Conservation (phyloP, 768 basidiomycete genomes). For the Boletellus sp. region DNA sequence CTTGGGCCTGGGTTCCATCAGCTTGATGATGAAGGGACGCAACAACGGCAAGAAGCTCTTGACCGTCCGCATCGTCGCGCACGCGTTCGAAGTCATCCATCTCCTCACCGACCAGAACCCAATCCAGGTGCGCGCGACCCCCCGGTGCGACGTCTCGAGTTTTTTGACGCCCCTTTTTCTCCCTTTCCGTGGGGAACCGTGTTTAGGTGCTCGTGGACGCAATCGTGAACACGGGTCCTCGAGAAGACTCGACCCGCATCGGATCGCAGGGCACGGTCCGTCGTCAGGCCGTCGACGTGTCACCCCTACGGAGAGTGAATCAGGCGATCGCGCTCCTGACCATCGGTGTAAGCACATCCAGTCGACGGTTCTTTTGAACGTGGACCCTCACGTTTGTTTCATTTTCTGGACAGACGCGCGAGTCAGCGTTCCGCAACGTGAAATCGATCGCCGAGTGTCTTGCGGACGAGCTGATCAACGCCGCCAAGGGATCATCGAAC, state of each 20-base stretch:
- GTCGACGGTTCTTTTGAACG: not conserved
- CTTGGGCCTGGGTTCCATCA: constrained; percentile 24
- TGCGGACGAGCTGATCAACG: constrained; percentile 99
- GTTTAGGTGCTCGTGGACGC: constrained; percentile 89
- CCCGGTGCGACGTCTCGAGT: too few species aligned
- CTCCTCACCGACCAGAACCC: constrained; percentile 99
- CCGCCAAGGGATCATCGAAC: constrained; percentile 99
- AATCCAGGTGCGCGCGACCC: constrained; percentile 69
- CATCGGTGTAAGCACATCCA: constrained; percentile 69
- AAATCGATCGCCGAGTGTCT: constrained; percentile 99
- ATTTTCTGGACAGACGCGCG: constrained; percentile 77
- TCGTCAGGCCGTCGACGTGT: constrained; percentile 99
- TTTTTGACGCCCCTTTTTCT: not conserved
- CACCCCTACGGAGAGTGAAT: constrained; percentile 96
- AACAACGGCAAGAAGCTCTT: constrained; percentile 99
- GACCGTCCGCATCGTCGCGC: constrained; percentile 97
- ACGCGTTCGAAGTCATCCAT: constrained; percentile 99
- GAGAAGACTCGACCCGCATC: constrained; percentile 99
- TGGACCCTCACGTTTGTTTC: not conserved
- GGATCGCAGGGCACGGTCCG: constrained; percentile 99
- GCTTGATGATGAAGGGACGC: constrained; percentile 99
- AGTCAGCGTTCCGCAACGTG: constrained; percentile 99
- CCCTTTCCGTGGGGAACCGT: not conserved
- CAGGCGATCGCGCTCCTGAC: constrained; percentile 95
- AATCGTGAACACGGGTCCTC: constrained; percentile 98